Conservation (phyloP, 2,329 filamentous ascomycete species). For the Botryotinia globosa region DNA sequence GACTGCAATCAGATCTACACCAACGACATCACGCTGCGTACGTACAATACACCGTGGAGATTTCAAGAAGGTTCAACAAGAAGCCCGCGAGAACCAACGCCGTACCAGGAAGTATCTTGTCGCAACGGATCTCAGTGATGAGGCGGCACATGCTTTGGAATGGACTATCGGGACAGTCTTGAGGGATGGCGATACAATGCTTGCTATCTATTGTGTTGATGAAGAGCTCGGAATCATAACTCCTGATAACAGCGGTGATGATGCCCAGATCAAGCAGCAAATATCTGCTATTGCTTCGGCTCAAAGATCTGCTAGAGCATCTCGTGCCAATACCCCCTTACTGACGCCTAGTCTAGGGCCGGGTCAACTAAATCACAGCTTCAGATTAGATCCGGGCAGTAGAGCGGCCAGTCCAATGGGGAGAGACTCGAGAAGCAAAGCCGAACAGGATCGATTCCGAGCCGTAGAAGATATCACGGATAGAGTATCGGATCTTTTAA, state of each 20-base stretch:
- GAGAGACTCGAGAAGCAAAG: slow-evolving; percentile 51
- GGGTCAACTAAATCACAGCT: slow-evolving; percentile 29
- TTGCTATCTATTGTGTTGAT: slow-evolving; percentile 90
- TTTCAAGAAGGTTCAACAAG: slow-evolving; percentile 69
- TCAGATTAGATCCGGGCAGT: slow-evolving; percentile 30
- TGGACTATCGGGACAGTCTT: slow-evolving; percentile 97
- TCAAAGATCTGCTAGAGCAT: slow-evolving; percentile 37
- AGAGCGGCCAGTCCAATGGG: slow-evolving; percentile 36
- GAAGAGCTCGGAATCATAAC: slow-evolving; percentile 69
- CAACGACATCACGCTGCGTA: slow-evolving; percentile 75
- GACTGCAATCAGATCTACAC: slow-evolving; percentile 74
- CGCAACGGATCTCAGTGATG: slow-evolving; percentile 91
- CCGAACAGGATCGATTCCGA: slow-evolving; percentile 75
- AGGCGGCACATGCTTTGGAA: slow-evolving; percentile 91
- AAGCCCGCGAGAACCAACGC: slow-evolving; percentile 74
- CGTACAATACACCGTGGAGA: slow-evolving; percentile 90
- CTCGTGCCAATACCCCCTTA: slow-evolving; percentile 28
- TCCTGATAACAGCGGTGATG: slow-evolving; percentile 48
- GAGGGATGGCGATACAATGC: slow-evolving; percentile 87
- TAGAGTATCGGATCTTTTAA: slow-evolving; percentile 76
- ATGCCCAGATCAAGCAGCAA: slow-evolving; percentile 72
- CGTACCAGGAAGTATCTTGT: slow-evolving; percentile 87
- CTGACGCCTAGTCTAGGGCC: slow-evolving; percentile 25
- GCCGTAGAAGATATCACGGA: slow-evolving; percentile 84
- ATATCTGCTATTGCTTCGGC: slow-evolving; percentile 65